These are phyloP conservation scores for Cordyceps militaris DNA, from an alignment of 2,329 filamentous ascomycete species.

Conservation along the genomic window DNA sequence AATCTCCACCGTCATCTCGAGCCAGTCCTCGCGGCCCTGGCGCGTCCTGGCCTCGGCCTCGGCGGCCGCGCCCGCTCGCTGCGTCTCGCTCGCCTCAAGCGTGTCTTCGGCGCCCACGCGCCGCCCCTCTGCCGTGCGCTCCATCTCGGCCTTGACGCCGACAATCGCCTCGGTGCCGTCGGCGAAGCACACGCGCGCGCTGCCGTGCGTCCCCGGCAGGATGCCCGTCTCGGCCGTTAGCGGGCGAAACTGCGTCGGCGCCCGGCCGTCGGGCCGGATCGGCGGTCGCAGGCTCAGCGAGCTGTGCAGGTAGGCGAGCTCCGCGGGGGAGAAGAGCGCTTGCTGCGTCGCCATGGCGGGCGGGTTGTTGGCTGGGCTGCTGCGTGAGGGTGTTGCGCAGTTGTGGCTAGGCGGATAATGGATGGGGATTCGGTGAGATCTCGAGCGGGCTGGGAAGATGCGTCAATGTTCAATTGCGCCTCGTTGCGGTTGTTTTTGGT, in stretches of 20 bases:
- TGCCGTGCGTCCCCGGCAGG: slow-evolving; percentile 83
- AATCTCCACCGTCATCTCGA: slow-evolving; percentile 87
- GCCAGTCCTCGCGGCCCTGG: slow-evolving; percentile 60
- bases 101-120: slow-evolving; percentile 20
- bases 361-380: neutral
- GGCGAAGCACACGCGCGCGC: slow-evolving; percentile 85
- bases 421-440: neutral
- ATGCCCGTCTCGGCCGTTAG: slow-evolving; percentile 86
- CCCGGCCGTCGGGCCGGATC: slow-evolving; percentile 81
- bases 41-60: slow-evolving; percentile 27
- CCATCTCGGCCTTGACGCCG: slow-evolving; percentile 90
- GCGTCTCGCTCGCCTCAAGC: slow-evolving; percentile 24
- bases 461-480: neutral
- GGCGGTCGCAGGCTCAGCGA: slow-evolving; percentile 76
- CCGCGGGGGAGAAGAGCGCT: slow-evolving; percentile 82
- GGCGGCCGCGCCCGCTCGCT: slow-evolving; percentile 34
- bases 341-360: slow-evolving; percentile 56
- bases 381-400: neutral
- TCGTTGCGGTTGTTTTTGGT: neutral
- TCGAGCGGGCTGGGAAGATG: neutral
- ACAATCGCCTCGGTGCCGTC: slow-evolving; percentile 96
- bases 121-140: slow-evolving; percentile 49
- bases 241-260: slow-evolving; percentile 80
- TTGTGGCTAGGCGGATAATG: too few relatives aligned
- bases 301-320: slow-evolving; percentile 89